Conservation (phyloP, 2,329 filamentous ascomycete species). For the Hymenoscyphus infarciens region DNA sequence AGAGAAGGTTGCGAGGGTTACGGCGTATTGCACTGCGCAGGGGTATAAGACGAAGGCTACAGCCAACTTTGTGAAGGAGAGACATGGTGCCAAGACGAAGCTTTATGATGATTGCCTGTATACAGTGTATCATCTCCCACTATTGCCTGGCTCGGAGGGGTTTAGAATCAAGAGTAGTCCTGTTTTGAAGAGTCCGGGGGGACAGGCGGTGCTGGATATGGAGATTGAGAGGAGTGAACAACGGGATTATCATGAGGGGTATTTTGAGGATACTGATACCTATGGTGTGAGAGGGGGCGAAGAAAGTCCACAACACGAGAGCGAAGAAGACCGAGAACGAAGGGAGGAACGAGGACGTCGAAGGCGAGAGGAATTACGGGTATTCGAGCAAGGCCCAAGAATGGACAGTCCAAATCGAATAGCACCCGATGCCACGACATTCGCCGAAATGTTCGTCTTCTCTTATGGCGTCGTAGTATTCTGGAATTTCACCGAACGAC, state of each 20-base stretch:
- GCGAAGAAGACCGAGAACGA: constrained; percentile 34
- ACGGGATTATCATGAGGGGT: constrained; percentile 86
- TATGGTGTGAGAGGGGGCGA: constrained; percentile 46
- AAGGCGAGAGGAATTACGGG: constrained; percentile 37
- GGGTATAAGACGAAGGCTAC: constrained; percentile 85
- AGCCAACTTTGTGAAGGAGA: constrained; percentile 83
- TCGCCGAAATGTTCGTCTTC: constrained; percentile 96
- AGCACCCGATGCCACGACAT: constrained; percentile 68
- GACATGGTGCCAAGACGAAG: constrained; percentile 89
- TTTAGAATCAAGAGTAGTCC: constrained; percentile 88
- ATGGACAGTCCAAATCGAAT: constrained; percentile 55
- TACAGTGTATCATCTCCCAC: constrained; percentile 86
- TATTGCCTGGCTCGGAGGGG: constrained; percentile 81
- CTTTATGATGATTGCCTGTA: constrained; percentile 98
- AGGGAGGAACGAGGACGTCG: constrained; percentile 34
- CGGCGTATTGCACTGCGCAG: constrained; percentile 94
- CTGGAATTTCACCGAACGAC: constrained; percentile 96
- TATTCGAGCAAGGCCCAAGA: constrained; percentile 39
- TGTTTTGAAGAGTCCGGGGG: constrained; percentile 86
- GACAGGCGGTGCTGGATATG: constrained; percentile 87
- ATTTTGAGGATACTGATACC: constrained; percentile 68
- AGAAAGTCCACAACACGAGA: constrained; percentile 43
- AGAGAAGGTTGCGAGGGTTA: constrained; percentile 84
- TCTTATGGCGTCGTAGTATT: constrained; percentile 97
- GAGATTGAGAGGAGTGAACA: constrained; percentile 94